These are phyloP conservation scores for Verticillium dahliae DNA, from an alignment of 2,329 filamentous ascomycete species.

Conservation along the genomic window DNA sequence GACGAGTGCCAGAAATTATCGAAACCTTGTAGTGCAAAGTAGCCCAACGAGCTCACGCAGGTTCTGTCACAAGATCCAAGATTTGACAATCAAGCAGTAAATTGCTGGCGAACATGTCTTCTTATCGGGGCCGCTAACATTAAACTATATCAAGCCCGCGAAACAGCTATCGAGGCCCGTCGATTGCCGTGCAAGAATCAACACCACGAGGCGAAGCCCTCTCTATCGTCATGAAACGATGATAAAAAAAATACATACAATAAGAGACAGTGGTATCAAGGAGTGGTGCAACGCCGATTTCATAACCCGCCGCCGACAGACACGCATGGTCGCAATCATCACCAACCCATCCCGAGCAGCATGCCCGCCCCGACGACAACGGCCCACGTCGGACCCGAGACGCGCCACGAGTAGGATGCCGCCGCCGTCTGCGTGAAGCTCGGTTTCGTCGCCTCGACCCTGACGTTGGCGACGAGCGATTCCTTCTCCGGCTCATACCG, in stretches of 20 bases:
- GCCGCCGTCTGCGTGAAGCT: not conserved
- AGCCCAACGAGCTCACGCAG: too few species aligned
- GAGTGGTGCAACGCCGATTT: not conserved
- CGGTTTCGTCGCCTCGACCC: conserved; percentile 25
- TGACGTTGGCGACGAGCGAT: conserved; percentile 22
- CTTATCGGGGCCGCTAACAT: too few species aligned
- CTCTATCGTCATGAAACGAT: not conserved
- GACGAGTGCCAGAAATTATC: too few species aligned
- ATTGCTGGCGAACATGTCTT: too few species aligned
- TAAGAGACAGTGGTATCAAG: not conserved
- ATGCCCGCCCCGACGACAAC: not conserved
- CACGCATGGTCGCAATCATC: not conserved
- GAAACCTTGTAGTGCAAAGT: too few species aligned
- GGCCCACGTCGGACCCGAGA: not conserved
- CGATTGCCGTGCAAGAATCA: too few species aligned
- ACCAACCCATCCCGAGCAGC: not conserved
- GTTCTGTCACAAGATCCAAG: too few species aligned
- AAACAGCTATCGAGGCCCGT: too few species aligned
- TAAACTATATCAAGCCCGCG: too few species aligned
- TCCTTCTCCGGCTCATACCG: conserved; percentile 23
- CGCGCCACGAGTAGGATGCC: not conserved
- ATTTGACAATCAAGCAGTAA: too few species aligned
- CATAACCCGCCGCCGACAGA: too few species aligned
- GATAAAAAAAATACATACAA: not conserved
- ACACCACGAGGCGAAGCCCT: not conserved